Evolutionary conservation across 352 stramenopile genomes (phyloP).

Genomic region (Phytopythium boreale): DNA sequence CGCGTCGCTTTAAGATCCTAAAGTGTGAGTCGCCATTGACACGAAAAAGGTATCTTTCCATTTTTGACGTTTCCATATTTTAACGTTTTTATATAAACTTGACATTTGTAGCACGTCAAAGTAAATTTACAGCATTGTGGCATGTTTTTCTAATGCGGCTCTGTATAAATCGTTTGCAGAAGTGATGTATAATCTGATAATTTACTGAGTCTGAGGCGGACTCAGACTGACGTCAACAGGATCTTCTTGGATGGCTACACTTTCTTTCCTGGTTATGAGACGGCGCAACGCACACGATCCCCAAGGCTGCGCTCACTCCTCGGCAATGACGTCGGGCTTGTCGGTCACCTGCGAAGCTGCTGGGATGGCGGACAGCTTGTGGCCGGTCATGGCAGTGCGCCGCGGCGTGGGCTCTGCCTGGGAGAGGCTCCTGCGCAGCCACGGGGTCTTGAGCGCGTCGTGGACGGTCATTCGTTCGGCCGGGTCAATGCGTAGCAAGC

Average conservation of each 20-base stretch:
- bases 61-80: too few relatives aligned
- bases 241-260: conserved; percentile 3
- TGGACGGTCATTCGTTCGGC: conserved; percentile 66
- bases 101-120: background rate
- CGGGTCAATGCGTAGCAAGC: conserved; percentile 84
- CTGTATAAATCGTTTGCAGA: background rate
- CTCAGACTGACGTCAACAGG: background rate
- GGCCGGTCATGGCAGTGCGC: background rate
- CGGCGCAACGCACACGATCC: background rate
- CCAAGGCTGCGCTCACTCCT: background rate
- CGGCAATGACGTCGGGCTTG: background rate
- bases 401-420: background rate
- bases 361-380: background rate
- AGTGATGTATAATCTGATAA: background rate
- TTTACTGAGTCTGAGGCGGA: background rate
- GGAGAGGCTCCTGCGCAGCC: conserved; percentile 17
- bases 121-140: too few relatives aligned
- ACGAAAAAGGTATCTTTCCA: conserved; percentile 3
- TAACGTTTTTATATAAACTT: background rate
- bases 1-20: background rate
- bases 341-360: background rate
- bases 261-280: too few relatives aligned
- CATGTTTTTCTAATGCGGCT: too few relatives aligned
- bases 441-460: conserved; percentile 68
- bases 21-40: background rate